Conservation (phyloP, 2,329 filamentous ascomycete species). For the Beauveria australis region DNA sequence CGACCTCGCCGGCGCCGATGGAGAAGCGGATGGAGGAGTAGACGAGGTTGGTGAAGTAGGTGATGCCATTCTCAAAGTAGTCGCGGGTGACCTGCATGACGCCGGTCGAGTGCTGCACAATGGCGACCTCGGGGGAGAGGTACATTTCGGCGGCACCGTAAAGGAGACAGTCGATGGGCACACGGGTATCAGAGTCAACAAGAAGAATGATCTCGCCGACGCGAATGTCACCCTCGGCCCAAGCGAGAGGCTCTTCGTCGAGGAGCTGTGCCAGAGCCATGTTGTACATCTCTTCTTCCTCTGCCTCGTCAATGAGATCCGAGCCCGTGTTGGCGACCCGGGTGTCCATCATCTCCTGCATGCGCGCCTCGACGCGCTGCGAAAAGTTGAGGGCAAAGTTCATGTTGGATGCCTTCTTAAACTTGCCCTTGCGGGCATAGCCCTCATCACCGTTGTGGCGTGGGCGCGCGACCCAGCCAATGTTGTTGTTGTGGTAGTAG, state of each 20-base stretch:
- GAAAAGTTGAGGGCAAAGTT: constrained; percentile 59
- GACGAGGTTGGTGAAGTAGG: constrained; percentile 72
- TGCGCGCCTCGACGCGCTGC: constrained; percentile 52
- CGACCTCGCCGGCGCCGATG: constrained; percentile 62
- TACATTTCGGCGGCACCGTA: constrained; percentile 67
- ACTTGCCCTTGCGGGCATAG: constrained; percentile 52
- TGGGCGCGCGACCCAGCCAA: constrained; percentile 41
- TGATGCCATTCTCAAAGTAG: constrained; percentile 66
- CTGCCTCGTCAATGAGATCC: constrained; percentile 18
- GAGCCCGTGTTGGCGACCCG: constrained; percentile 13
- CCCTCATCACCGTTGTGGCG: constrained; percentile 37
- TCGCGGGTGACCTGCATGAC: constrained; percentile 69
- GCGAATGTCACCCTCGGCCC: constrained; percentile 53
- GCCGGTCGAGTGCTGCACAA: constrained; percentile 64
- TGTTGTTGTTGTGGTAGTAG: constrained; percentile 42
- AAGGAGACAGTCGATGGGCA: constrained; percentile 59
- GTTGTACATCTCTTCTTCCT: constrained; percentile 40
- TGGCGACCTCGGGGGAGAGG: constrained; percentile 58
- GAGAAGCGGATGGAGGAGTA: constrained; percentile 66
- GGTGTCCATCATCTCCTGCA: constrained; percentile 28
- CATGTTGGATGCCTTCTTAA: constrained; percentile 72
- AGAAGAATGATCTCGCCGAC: constrained; percentile 58
- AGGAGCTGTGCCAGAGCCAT: constrained; percentile 40
- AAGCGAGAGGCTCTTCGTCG: constrained; percentile 36
- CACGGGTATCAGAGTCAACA: constrained; percentile 61